These are phyloP conservation scores for Crinitomyces ghanaensis DNA, from an alignment of 805 yeast species.

Conservation along the genomic window DNA sequence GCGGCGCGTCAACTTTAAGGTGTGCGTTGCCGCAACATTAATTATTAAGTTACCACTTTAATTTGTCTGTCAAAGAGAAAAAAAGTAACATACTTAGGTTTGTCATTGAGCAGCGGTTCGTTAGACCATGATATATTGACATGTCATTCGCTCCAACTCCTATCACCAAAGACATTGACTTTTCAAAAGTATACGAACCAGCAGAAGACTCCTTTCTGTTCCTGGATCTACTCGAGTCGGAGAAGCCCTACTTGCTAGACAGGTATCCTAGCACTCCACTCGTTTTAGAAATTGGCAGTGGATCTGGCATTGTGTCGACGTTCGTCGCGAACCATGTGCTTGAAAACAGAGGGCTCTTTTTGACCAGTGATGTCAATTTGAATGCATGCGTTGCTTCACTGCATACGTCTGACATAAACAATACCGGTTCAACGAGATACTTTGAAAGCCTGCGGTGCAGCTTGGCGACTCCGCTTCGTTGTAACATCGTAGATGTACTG, in stretches of 20 bases:
- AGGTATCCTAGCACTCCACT: slow-evolving; percentile 18
- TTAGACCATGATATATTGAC: too few species aligned
- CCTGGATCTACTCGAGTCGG: slow-evolving; percentile 66
- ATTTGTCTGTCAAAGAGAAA: too few species aligned
- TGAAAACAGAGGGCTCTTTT: slow-evolving; percentile 36
- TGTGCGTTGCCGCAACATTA: too few species aligned
- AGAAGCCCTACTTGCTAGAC: slow-evolving; percentile 26
- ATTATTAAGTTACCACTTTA: too few species aligned
- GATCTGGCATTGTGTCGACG: slow-evolving; percentile 81
- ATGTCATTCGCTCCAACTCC: too few species aligned
- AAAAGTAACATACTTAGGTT: too few species aligned
- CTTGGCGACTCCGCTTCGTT: slow-evolving; percentile 40
- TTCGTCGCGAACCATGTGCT: slow-evolving; percentile 52
- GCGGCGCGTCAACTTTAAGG: too few species aligned
- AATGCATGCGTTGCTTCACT: slow-evolving; percentile 51
- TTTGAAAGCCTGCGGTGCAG: slow-evolving; percentile 47
- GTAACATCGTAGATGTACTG: slow-evolving; percentile 49
- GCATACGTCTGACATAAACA: slow-evolving; percentile 32
- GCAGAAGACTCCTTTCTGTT: slow-evolving; percentile 85
- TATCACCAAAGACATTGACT: slow-evolving; percentile 39
- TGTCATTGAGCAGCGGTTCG: too few species aligned
- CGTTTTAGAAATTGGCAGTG: slow-evolving; percentile 79
- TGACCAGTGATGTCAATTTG: slow-evolving; percentile 75
- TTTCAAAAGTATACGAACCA: slow-evolving; percentile 82
- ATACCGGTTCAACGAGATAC: slow-evolving; percentile 16